phyloP scores from a whole-genome alignment of 768 basidiomycete genomes.

The Lactarius hatsudake region DNA sequence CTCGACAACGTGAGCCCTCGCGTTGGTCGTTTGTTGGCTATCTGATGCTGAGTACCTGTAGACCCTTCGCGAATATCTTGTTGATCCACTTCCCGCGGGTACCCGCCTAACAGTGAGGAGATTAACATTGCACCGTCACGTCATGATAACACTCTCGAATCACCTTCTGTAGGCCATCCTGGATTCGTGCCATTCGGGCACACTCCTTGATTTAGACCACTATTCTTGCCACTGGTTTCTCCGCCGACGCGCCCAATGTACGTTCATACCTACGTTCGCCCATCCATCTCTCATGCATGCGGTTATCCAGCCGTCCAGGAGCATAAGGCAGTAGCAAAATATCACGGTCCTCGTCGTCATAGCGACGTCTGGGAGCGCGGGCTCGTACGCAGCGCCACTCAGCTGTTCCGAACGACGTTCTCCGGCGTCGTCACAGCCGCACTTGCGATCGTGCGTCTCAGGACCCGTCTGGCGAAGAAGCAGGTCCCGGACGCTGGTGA shows the following conservation, averaged over 20 bases:
- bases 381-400: background rate
- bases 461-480: background rate
- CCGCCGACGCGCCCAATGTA: slow-evolving; percentile 1
- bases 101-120: slow-evolving; percentile 22
- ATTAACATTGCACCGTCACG: background rate
- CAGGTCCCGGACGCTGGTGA: background rate
- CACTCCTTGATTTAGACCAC: slow-evolving; percentile 27
- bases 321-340: background rate
- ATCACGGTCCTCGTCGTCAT: background rate
- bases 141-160: background rate
- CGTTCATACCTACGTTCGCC: background rate
- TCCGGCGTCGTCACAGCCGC: background rate
- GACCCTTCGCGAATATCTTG: slow-evolving; percentile 25
- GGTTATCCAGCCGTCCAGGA: background rate
- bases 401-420: background rate
- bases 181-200: slow-evolving; percentile 30
- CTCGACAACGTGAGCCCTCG: slow-evolving; percentile 22
- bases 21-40: no score
- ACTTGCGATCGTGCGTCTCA: slow-evolving; percentile 9
- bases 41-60: background rate
- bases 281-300: background rate
- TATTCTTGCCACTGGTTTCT: slow-evolving; percentile 21
- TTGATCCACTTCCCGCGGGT: slow-evolving; percentile 24
- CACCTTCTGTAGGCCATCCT: slow-evolving; percentile 24
- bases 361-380: background rate